Percentiles rank a stretch among this genome's conserved stretches.
Evolutionary conservation across 2,329 filamentous ascomycete species (phyloP).

Genomic region (Fusarium domesticum): DNA sequence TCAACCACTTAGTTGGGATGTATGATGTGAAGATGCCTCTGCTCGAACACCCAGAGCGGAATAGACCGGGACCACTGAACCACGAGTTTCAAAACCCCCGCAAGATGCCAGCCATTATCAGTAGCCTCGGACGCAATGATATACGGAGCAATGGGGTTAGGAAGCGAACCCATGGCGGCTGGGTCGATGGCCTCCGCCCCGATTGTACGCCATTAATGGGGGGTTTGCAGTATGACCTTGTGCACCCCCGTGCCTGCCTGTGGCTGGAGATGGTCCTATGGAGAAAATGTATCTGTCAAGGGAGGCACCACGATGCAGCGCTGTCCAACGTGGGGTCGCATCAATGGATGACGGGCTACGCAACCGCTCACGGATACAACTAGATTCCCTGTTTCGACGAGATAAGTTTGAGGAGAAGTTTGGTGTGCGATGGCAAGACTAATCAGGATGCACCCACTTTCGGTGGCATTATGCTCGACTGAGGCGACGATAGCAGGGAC

Average conservation of each 20-base stretch:
- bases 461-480: constrained; percentile 9
- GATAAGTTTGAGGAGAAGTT: constrained; percentile 16
- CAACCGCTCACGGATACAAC: constrained; percentile 9
- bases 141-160: constrained; percentile 27
- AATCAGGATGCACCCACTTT: constrained; percentile 13
- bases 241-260: constrained; percentile 11
- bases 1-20: constrained; percentile 27
- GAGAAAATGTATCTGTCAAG: constrained; percentile 19
- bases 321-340: constrained; percentile 30
- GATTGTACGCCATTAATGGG: constrained; percentile 8
- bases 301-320: constrained; percentile 25
- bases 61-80: constrained; percentile 28
- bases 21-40: constrained; percentile 20
- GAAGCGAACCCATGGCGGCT: constrained; percentile 23
- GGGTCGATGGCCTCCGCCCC: constrained; percentile 13
- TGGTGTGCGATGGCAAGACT: constrained; percentile 14
- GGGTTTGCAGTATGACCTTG: not conserved
- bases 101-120: constrained; percentile 20
- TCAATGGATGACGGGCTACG: constrained; percentile 28
- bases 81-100: constrained; percentile 20
- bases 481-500: constrained; percentile 19
- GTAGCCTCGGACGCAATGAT: constrained; percentile 21
- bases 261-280: constrained; percentile 15
- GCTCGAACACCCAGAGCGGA: constrained; percentile 22
- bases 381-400: constrained; percentile 20